phyloP scores from a whole-genome alignment of 495 filamentous ascomycete genomes.

The Beverwykella pulmonaria region DNA sequence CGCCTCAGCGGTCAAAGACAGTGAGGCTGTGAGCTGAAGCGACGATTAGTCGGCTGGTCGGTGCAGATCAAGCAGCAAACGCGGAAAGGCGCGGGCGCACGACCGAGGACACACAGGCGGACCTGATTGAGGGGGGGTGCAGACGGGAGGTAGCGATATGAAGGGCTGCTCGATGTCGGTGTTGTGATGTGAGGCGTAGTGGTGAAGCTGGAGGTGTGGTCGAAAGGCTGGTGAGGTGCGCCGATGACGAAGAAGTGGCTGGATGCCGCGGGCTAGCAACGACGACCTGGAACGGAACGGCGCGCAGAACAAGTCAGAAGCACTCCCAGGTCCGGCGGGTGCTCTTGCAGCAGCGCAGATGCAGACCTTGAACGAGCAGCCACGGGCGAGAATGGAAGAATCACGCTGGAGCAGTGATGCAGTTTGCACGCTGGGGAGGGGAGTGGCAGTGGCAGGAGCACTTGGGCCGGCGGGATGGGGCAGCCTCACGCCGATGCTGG shows the following conservation, averaged over 20 bases:
- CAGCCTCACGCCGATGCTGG: slow-evolving; percentile 4
- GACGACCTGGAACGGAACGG: neutral
- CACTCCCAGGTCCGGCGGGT: neutral
- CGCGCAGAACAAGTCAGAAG: neutral
- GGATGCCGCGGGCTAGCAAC: slow-evolving; percentile 9
- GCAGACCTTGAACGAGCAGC: too few relatives aligned
- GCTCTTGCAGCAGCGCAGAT: too few relatives aligned
- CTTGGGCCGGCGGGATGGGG: neutral
- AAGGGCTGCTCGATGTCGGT: too few relatives aligned
- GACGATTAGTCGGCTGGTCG: neutral
- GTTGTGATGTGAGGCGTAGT: neutral
- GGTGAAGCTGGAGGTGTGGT: neutral
- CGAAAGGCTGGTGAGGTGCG: slow-evolving; percentile 18
- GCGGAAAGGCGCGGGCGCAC: neutral
- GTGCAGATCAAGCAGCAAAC: neutral
- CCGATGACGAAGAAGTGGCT: slow-evolving; percentile 39
- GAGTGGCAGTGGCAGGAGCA: too few relatives aligned
- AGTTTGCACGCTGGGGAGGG: too few relatives aligned
- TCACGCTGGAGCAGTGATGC: too few relatives aligned
- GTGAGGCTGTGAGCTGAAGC: slow-evolving; percentile 30
- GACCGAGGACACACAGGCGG: too few relatives aligned
- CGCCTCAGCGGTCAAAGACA: slow-evolving; percentile 15
- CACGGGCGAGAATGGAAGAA: too few relatives aligned
- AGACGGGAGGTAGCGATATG: too few relatives aligned
- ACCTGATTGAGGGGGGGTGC: too few relatives aligned